These are phyloP conservation scores for Quercus tomentella DNA, from an alignment of 331 rosid genomes.

Conservation along the genomic window DNA sequence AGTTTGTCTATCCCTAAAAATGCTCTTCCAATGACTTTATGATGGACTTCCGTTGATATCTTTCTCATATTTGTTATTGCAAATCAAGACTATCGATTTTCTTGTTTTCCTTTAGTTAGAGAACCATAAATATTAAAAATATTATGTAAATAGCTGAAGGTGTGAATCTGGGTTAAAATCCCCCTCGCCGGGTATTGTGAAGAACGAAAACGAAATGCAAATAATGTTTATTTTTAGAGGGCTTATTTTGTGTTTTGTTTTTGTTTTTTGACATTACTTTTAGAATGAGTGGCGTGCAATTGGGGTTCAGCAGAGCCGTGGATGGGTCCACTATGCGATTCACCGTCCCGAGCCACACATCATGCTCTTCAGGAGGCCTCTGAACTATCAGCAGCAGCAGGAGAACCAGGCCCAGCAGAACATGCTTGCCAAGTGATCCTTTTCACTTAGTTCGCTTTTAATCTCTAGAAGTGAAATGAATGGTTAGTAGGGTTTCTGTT, in stretches of 20 bases:
- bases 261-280: neutral
- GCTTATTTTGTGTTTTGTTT: neutral
- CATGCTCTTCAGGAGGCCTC: constrained; percentile 96
- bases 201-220: too few relatives aligned
- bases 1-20: too few relatives aligned
- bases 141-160: too few relatives aligned
- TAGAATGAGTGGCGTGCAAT: constrained; percentile 95
- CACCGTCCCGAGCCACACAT: constrained; percentile 98
- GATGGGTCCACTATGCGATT: constrained; percentile 95
- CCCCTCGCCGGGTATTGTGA: too few relatives aligned
- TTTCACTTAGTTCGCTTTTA: neutral
- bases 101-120: too few relatives aligned
- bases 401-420: constrained; percentile 67
- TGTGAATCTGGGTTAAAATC: too few relatives aligned
- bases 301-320: constrained; percentile 99
- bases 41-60: too few relatives aligned
- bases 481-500: constrained; percentile 18
- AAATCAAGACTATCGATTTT: too few relatives aligned
- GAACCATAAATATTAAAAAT: too few relatives aligned
- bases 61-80: too few relatives aligned
- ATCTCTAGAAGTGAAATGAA: constrained; percentile 20
- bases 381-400: constrained; percentile 86
- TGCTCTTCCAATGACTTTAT: too few relatives aligned
- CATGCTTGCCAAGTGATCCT: constrained; percentile 52
- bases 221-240: neutral